Evolutionary conservation across 2,329 filamentous ascomycete species (phyloP).

Genomic region (Dactylonectria macrodidyma): DNA sequence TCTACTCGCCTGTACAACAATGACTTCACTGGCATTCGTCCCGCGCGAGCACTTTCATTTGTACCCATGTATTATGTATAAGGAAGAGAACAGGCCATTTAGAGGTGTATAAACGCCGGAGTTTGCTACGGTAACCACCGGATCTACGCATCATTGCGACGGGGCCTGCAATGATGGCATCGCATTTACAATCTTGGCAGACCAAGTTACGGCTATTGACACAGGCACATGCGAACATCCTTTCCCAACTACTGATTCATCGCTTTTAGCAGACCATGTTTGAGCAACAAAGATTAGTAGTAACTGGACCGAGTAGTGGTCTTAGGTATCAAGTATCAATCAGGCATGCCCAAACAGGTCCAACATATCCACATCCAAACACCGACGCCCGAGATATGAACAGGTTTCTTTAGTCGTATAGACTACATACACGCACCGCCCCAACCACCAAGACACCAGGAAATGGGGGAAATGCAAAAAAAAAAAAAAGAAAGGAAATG

Average conservation of each 20-base stretch:
- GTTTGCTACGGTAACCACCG: neutral
- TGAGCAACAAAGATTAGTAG: neutral
- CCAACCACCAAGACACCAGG: constrained; percentile 26
- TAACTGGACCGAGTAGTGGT: neutral
- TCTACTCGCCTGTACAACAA: too few relatives aligned
- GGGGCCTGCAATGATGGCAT: too few relatives aligned
- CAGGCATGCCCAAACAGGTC: neutral
- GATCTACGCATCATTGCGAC: too few relatives aligned
- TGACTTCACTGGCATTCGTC: neutral
- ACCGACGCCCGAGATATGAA: constrained; percentile 30
- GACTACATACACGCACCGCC: constrained; percentile 29
- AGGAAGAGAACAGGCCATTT: neutral
- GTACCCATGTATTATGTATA: constrained; percentile 3
- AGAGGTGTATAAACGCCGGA: neutral
- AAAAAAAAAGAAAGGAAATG: constrained; percentile 27
- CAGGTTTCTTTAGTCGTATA: constrained; percentile 36
- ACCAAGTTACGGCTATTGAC: too few relatives aligned
- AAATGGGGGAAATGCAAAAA: constrained; percentile 26
- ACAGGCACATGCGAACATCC: too few relatives aligned
- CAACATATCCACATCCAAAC: neutral
- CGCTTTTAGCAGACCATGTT: too few relatives aligned
- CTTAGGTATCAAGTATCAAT: neutral
- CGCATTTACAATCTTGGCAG: too few relatives aligned
- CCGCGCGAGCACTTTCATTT: neutral
- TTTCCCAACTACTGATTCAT: too few relatives aligned